These are phyloP conservation scores for Flammula alnicola DNA, from an alignment of 1,284 basidiomycete genomes.

Conservation along the genomic window DNA sequence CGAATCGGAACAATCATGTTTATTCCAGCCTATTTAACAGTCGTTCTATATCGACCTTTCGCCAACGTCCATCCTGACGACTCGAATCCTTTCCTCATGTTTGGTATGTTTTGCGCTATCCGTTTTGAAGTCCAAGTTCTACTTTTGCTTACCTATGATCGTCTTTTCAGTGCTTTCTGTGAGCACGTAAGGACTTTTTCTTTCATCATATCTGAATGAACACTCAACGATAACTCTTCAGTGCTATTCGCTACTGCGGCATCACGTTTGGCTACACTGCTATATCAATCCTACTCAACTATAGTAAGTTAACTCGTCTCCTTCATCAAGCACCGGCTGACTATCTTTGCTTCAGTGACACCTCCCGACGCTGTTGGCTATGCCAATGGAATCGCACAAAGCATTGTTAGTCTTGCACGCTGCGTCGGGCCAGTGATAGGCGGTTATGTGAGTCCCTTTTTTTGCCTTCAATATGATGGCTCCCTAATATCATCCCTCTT, in stretches of 20 bases:
- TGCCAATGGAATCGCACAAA: conserved; percentile 83
- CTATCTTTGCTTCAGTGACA: conserved; percentile 58
- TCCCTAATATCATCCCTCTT: conserved; percentile 12
- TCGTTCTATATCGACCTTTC: conserved; percentile 71
- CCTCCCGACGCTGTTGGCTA: conserved; percentile 77
- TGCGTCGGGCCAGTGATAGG: conserved; percentile 81
- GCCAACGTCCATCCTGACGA: conserved; percentile 59
- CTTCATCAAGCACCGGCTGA: not conserved
- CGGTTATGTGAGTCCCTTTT: conserved; percentile 60
- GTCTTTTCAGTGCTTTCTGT: conserved; percentile 56
- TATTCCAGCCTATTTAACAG: conserved; percentile 78
- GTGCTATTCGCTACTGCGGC: conserved; percentile 77
- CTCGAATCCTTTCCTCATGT: conserved; percentile 73
- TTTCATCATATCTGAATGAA: not conserved
- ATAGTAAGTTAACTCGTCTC: conserved; percentile 55
- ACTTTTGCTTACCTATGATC: conserved; percentile 9
- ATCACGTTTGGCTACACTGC: conserved; percentile 80
- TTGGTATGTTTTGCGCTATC: conserved; percentile 50
- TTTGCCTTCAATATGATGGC: not conserved
- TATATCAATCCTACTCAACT: conserved; percentile 79
- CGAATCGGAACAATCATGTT: conserved; percentile 77
- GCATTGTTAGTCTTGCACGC: conserved; percentile 81
- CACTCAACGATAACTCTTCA: conserved; percentile 32
- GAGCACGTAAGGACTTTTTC: conserved; percentile 64
- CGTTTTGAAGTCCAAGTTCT: conserved; percentile 12